Percentiles rank a stretch among this genome's conserved stretches.
Evolutionary conservation across 441 rosid genomes (phyloP).

Genomic region (Iberis amara): DNA sequence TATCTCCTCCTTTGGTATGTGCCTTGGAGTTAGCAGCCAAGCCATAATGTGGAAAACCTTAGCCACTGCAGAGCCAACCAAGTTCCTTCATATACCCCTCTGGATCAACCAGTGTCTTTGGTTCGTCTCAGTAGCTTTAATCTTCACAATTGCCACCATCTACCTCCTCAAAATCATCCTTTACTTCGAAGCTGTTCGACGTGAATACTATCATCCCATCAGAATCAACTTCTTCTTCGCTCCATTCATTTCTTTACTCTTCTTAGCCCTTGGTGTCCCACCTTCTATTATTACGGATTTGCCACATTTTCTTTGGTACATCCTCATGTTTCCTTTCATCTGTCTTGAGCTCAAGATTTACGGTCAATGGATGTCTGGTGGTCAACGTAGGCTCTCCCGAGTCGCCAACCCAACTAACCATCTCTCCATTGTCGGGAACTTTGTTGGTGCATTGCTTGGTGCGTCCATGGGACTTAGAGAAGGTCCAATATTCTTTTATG

Average conservation of each 20-base stretch:
- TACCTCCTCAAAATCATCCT: constrained; percentile 58
- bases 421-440: constrained; percentile 78
- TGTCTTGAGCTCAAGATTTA: constrained; percentile 82
- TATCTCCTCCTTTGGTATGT: constrained; percentile 75
- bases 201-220: constrained; percentile 83
- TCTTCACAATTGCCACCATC: constrained; percentile 37
- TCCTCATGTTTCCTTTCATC: constrained; percentile 75
- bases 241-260: constrained; percentile 79
- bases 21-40: constrained; percentile 88
- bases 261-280: constrained; percentile 73
- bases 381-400: constrained; percentile 78
- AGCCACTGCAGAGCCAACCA: constrained; percentile 57
- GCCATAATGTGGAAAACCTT: constrained; percentile 80
- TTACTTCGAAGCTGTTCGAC: constrained; percentile 86
- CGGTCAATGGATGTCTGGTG: constrained; percentile 97
- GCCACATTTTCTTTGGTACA: constrained; percentile 58
- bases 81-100: constrained; percentile 54
- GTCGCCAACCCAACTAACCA: constrained; percentile 95
- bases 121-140: constrained; percentile 55
- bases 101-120: constrained; percentile 51
- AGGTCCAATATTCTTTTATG: constrained; percentile 84
- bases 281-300: constrained; percentile 39
- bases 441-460: constrained; percentile 84
- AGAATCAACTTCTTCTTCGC: constrained; percentile 93
- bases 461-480: constrained; percentile 85